A percentile compares a stretch with the other conserved stretches of the same genome.
Evolutionary conservation across 192 early-diverging fungal genomes (phyloP).

Genomic region (Oehlia diaphana): DNA sequence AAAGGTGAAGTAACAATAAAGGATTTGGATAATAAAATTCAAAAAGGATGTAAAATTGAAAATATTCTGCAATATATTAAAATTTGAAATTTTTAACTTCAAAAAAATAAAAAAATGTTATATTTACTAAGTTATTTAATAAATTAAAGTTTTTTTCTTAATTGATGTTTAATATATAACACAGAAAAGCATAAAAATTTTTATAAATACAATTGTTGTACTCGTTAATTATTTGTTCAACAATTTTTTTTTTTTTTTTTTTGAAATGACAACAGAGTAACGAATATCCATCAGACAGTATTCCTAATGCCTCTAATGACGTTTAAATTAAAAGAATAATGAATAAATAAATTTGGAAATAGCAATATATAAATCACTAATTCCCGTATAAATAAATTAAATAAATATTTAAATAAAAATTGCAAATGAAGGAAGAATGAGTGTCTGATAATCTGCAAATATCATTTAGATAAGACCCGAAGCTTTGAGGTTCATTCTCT

Average conservation of each 20-base stretch:
- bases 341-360: too few species aligned
- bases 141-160: background rate
- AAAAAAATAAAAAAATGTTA: background rate
- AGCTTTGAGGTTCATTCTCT: slow-evolving; percentile 48
- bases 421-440: background rate
- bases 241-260: too few species aligned
- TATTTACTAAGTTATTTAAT: background rate
- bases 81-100: background rate
- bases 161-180: too few species aligned
- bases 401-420: background rate
- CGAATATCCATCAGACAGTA: too few species aligned
- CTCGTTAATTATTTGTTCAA: too few species aligned
- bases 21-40: slow-evolving; percentile 30
- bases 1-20: slow-evolving; percentile 33
- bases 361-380: too few species aligned
- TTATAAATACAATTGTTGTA: too few species aligned
- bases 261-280: too few species aligned
- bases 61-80: background rate
- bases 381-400: background rate
- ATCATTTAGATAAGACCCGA: slow-evolving; percentile 45
- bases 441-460: too few species aligned
- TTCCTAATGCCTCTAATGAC: too few species aligned
- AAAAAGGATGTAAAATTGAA: slow-evolving; percentile 4
- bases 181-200: too few species aligned
- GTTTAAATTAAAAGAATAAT: too few species aligned